Evolutionary conservation across 23 red algal species (phyloP).

Genomic region (Gracilaria caudata): DNA sequence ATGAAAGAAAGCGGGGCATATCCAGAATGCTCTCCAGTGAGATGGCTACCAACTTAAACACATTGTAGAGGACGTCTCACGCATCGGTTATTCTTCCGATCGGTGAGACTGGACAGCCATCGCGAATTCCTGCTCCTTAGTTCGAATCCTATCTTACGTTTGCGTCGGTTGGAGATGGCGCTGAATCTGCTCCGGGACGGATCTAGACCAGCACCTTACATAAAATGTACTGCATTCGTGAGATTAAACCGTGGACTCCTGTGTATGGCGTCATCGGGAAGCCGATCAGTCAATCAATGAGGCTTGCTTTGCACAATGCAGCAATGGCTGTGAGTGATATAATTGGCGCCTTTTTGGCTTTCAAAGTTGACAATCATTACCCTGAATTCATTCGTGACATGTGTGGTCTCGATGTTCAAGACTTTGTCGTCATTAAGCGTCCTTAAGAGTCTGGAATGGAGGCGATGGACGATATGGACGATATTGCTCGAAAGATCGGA

Average conservation of each 20-base stretch:
- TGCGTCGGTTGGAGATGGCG: constrained; percentile 54
- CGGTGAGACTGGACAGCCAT: constrained; percentile 74
- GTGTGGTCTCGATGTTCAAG: constrained; percentile 63
- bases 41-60: too few species aligned
- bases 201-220: constrained; percentile 48
- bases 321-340: too few species aligned
- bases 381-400: too few species aligned
- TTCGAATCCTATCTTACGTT: constrained; percentile 89
- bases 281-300: too few species aligned
- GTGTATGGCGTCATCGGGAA: too few species aligned
- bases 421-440: constrained; percentile 88
- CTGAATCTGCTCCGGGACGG: constrained; percentile 86
- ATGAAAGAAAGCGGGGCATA: too few species aligned
- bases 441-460: constrained; percentile 70
- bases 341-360: too few species aligned
- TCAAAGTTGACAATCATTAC: too few species aligned
- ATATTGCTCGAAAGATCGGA: constrained; percentile 61
- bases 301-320: too few species aligned
- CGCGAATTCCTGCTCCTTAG: constrained; percentile 71
- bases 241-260: constrained; percentile 59
- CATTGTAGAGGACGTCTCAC: too few species aligned
- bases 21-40: too few species aligned
- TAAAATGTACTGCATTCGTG: constrained; percentile 72
- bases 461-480: constrained; percentile 81
- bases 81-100: too few species aligned